Evolutionary conservation across 768 basidiomycete genomes (phyloP).

Genomic region (Tephrocybe rancida): DNA sequence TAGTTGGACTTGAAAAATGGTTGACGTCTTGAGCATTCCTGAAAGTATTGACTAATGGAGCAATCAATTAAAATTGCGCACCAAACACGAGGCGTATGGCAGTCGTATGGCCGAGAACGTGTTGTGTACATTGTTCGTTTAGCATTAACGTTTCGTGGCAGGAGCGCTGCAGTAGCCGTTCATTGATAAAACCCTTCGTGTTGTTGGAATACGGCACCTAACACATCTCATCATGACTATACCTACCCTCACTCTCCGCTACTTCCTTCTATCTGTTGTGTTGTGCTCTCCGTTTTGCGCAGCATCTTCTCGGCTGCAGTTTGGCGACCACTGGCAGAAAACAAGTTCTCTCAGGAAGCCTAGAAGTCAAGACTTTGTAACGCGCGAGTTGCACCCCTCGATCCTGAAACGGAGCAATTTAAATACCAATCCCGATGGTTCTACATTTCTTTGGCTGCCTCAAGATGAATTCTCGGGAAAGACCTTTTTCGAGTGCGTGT

Average conservation of each 20-base stretch:
- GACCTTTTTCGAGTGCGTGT: constrained; percentile 69
- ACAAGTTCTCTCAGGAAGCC: background rate
- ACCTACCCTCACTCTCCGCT: constrained; percentile 4
- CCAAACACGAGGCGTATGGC: constrained; percentile 16
- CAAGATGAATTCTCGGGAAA: constrained; percentile 68
- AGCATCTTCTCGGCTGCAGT: constrained; percentile 13
- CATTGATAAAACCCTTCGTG: background rate
- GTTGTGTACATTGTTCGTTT: background rate
- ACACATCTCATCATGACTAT: constrained; percentile 7
- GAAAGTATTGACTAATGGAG: background rate
- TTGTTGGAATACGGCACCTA: constrained; percentile 1
- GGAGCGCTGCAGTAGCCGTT: background rate
- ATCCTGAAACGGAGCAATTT: constrained; percentile 27
- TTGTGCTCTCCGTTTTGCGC: constrained; percentile 1
- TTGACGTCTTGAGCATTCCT: too few species aligned
- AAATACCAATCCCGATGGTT: constrained; percentile 46
- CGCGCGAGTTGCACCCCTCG: constrained; percentile 7
- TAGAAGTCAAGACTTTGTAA: background rate
- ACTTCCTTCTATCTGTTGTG: constrained; percentile 1
- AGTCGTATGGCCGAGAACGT: constrained; percentile 14
- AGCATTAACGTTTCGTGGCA: background rate
- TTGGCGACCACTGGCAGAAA: background rate
- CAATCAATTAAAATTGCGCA: background rate
- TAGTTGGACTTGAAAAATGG: background rate
- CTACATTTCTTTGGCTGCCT: constrained; percentile 64